Percentiles rank a stretch among this genome's conserved stretches.
These are phyloP conservation scores for Cladosporium sp. DNA, from an alignment of 2,329 filamentous ascomycete genomes.

Conservation along the genomic window DNA sequence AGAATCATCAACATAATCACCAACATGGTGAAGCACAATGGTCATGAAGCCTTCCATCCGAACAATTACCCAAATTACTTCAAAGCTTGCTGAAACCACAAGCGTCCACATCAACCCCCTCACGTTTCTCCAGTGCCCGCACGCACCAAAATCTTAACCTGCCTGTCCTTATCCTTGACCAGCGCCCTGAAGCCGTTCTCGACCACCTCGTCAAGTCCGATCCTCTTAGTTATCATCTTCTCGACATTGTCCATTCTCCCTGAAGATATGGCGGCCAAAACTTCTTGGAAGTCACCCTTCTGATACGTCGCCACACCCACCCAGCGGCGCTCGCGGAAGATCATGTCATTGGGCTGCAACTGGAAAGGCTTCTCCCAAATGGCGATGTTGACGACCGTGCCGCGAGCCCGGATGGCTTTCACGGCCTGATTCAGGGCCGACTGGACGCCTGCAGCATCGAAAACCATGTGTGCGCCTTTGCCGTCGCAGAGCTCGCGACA, in stretches of 20 bases:
- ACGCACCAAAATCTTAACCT: conserved; percentile 45
- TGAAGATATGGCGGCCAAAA: conserved; percentile 44
- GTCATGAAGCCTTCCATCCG: not conserved
- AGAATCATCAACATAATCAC: not conserved
- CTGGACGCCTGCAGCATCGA: conserved; percentile 53
- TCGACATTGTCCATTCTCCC: conserved; percentile 38
- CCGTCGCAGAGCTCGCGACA: conserved; percentile 42
- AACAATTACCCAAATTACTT: too few relatives aligned
- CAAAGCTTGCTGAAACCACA: not conserved
- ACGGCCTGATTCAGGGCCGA: conserved; percentile 47
- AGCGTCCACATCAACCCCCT: not conserved
- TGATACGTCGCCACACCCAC: conserved; percentile 51
- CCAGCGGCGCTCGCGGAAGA: conserved; percentile 51
- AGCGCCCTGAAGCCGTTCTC: conserved; percentile 45
- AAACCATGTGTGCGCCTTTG: conserved; percentile 48
- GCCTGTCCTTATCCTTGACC: conserved; percentile 47
- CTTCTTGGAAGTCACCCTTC: conserved; percentile 48
- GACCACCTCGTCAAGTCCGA: conserved; percentile 43
- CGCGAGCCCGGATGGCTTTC: conserved; percentile 45
- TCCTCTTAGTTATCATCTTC: conserved; percentile 48
- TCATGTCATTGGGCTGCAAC: conserved; percentile 48
- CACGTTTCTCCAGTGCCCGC: conserved; percentile 22
- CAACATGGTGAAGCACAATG: not conserved
- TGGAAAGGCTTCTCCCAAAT: conserved; percentile 52
- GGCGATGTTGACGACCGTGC: conserved; percentile 53